Percentiles rank a stretch among this genome's conserved stretches.
Evolutionary conservation across 495 filamentous ascomycete genomes (phyloP).

Genomic region (Neurospora sp.): DNA sequence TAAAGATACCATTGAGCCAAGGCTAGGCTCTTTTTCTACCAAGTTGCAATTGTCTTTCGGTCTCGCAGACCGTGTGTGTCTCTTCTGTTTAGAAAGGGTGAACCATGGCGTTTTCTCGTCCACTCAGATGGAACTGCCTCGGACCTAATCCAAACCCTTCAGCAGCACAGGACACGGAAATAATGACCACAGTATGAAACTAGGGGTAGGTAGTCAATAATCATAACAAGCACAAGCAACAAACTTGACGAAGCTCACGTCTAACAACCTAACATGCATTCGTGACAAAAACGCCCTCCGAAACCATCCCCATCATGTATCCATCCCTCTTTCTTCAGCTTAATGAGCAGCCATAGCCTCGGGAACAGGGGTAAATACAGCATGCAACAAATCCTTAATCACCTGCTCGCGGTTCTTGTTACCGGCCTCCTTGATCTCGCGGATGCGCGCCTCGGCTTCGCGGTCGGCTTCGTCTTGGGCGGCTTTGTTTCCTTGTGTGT

Average conservation of each 20-base stretch:
- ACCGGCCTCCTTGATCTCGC: slow-evolving; percentile 71
- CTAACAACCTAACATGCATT: background rate
- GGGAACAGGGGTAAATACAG: slow-evolving; percentile 42
- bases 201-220: background rate
- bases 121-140: background rate
- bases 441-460: slow-evolving; percentile 70
- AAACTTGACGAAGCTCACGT: background rate
- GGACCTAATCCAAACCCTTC: background rate
- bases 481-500: slow-evolving; percentile 77
- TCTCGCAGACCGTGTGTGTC: no score
- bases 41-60: background rate
- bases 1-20: slow-evolving; percentile 13
- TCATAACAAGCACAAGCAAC: background rate
- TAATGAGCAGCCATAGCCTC: background rate
- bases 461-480: slow-evolving; percentile 77
- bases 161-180: background rate
- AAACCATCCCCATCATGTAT: no score
- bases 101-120: background rate
- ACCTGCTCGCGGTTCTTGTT: slow-evolving; percentile 70
- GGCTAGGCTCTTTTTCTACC: background rate
- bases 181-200: background rate
- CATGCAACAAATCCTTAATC: slow-evolving; percentile 65
- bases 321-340: background rate
- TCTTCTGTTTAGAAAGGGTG: background rate
- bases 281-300: background rate